Evolutionary conservation across 2,329 filamentous ascomycete species (phyloP), one percentile per base, ranked within the genome.

Genomic region (Pestalotiopsis sp.): DNA sequence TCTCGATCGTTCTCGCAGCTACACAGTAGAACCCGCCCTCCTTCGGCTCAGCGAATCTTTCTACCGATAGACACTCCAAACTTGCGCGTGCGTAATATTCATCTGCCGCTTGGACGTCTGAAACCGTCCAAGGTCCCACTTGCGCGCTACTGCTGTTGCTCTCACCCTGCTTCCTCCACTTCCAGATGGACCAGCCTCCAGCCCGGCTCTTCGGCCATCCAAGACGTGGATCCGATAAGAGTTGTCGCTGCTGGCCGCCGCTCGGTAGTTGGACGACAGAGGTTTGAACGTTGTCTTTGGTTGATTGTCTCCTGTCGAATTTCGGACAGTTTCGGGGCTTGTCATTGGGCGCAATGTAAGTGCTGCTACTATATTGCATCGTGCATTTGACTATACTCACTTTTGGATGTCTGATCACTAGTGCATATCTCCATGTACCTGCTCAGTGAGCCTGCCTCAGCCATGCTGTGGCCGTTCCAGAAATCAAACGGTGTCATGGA

Each of bases 81-180:
- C 58, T 60, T 60, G 58, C 58, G 58, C 58, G 58, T 60, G 58
- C 58, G 58, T 36, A 60, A 60, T 60, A 25, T 17, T 17, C 27
- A 60, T 36, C 58, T 36, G 58, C 58, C 52, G 58, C 25, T 27
- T 27, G 31, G 4, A 60, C 17, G 31, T n/a, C 31, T 38, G 25
- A 38, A 27, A 60, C 31, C 58, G 27, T 60, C 20, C 58, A 27
- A 31, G 12, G 12, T 60, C 7, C 58, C 14, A 25, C 31, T 23
- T 6, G 25, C 58, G n/a, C 58, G 58, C 31, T n/a, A 14, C 14
- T n/a, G 14, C 25, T 25, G 25, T 12, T 14, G 14, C 20, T 20
- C 31, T 11, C 5, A 14, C 11, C 25, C 31, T 27, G 25, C 7
- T 60, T n/a, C 58, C 58, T 31, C 58, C 58, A 60, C 58, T 60